Evolutionary conservation across 192 early-diverging fungal genomes (phyloP), one percentile per base, ranked within the genome.

Genomic region (Gonapodya sp.): DNA sequence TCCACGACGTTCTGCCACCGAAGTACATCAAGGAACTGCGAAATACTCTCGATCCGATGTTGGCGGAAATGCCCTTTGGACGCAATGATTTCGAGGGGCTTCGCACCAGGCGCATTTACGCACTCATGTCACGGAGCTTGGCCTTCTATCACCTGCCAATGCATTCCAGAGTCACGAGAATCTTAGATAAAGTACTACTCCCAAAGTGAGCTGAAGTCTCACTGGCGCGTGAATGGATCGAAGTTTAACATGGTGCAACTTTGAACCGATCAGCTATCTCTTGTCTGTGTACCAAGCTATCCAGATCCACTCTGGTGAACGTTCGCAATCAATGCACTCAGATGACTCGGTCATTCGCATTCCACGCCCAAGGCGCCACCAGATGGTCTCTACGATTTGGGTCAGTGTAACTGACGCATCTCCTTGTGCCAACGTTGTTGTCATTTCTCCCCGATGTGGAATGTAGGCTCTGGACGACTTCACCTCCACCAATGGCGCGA

Each of bases 21-120:
- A 33, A 16, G 30, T 18, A 77, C 8, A 18, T 77, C 31, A 16
- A 2, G 34, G 8, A 34, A 18, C 8, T 77, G 2, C 30, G 34
- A 77, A 2, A 8, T 2, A 33, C 30, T 14, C 75, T 77, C 8
- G 75, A 18, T 33, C 75, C 75, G 8, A 18, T 77, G 31, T 33
- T 77, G 30, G 75, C 16, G 18, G 75, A 34, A 18, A 18, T 14
- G 8, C 34, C 75, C 75, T 34, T 77, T 77, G 75, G 75, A 8
- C 75, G 75, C 18, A 77, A 77, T 33, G 75, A 18, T 8, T 77
- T 77, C 34, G 75, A 77, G 34, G 75, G 75, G 75, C 75, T 77
- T 2, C 18, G 30, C 8, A 77, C 75, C 8, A 16, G 34, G 31
- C 75, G 75, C 75, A 34, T 77, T 33, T 77, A 77, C 75, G 75